Conservation (phyloP, 768 basidiomycete species). For the Tylopilus subfusipes region DNA sequence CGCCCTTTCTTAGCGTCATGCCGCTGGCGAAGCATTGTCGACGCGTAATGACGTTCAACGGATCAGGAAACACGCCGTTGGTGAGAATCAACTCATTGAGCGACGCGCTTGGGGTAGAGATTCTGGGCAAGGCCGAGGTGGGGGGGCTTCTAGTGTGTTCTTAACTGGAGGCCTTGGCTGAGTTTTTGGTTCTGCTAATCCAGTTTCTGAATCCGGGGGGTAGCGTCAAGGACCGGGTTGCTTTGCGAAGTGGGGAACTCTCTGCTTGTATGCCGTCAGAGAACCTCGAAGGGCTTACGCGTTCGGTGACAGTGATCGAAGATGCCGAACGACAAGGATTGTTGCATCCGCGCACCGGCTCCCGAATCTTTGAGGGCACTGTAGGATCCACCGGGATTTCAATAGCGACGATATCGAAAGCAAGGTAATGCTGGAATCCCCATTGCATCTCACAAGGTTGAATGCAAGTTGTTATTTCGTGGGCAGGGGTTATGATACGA, state of each 20-base stretch:
- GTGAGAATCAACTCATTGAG: constrained; percentile 90
- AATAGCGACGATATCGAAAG: constrained; percentile 87
- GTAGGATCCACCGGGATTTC: constrained; percentile 96
- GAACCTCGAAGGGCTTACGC: not conserved
- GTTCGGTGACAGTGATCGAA: constrained; percentile 72
- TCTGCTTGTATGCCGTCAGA: not conserved
- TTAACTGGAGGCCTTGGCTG: not conserved
- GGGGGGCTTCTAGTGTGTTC: constrained; percentile 1
- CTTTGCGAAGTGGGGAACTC: constrained; percentile 67
- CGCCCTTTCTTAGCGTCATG: not conserved
- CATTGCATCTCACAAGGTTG: not conserved
- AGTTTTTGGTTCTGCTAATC: constrained; percentile 48
- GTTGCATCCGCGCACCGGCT: constrained; percentile 81
- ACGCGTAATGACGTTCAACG: not conserved
- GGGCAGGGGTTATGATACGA: constrained; percentile 80
- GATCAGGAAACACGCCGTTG: constrained; percentile 87
- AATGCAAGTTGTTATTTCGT: not conserved
- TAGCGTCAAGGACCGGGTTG: constrained; percentile 98
- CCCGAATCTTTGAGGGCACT: constrained; percentile 95
- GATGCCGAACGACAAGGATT: constrained; percentile 86
- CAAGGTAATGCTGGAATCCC: constrained; percentile 51
- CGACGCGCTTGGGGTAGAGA: constrained; percentile 87
- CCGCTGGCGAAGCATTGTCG: not conserved
- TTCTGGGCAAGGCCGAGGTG: constrained; percentile 94
- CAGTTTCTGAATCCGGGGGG: constrained; percentile 97